Percentiles rank a stretch among this genome's conserved stretches.
These are phyloP conservation scores for Fusarium udum DNA, from an alignment of 2,329 filamentous ascomycete genomes.

Conservation along the genomic window DNA sequence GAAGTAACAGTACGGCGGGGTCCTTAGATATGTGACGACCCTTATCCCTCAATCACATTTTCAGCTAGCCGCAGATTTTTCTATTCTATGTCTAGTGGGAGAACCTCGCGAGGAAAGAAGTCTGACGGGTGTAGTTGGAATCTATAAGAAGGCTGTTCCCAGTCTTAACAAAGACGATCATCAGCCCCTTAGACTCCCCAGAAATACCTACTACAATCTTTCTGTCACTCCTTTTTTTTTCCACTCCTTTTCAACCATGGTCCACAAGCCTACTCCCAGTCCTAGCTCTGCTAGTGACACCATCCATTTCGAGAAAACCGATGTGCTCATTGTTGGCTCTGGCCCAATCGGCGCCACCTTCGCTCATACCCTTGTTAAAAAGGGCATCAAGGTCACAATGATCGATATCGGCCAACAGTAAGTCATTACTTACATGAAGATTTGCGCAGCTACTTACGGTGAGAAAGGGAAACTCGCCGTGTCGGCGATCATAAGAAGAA, in stretches of 20 bases:
- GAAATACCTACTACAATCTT: fast-evolving
- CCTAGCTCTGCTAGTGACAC: not conserved
- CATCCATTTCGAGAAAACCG: not conserved
- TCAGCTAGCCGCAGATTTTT: not conserved
- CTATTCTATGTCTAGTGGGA: too few species aligned
- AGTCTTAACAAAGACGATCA: fast-evolving
- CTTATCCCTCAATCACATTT: not conserved
- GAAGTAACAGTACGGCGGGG: fast-evolving
- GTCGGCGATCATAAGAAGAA: slow-evolving; percentile 8
- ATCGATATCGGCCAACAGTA: slow-evolving; percentile 7
- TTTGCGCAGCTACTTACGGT: not conserved
- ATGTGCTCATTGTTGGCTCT: slow-evolving; percentile 1
- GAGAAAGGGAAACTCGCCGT: not conserved
- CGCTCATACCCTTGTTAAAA: not conserved
- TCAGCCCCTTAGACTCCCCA: fast-evolving
- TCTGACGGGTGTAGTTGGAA: too few species aligned
- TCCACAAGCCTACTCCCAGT: not conserved
- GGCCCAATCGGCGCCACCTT: slow-evolving; percentile 6
- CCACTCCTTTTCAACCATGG: not conserved
- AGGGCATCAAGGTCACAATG: slow-evolving; percentile 1
- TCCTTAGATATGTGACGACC: not conserved
- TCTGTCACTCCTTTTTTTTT: not conserved
- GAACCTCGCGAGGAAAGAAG: fast-evolving
- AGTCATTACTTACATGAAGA: too few species aligned
- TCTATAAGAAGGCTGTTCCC: not conserved